Evolutionary conservation across 257 asterid species (phyloP).

Genomic region (Fraxinus americana): DNA sequence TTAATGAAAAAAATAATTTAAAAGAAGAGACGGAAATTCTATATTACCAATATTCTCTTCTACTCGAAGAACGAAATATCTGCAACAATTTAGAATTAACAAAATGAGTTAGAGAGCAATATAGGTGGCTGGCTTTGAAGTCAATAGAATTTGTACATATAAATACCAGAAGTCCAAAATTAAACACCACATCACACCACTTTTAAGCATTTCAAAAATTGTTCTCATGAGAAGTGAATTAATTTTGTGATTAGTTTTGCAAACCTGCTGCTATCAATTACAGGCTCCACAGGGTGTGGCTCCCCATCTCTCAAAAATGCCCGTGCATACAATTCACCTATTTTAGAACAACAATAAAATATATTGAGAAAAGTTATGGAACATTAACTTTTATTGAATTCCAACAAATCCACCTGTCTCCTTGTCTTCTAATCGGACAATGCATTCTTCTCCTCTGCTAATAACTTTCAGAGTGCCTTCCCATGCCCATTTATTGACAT

Average conservation of each 20-base stretch:
- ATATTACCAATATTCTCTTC: constrained; percentile 90
- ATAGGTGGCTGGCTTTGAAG: background rate
- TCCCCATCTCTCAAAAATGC: constrained; percentile 97
- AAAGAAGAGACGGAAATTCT: constrained; percentile 22
- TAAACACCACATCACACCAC: constrained; percentile 17
- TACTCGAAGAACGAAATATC: constrained; percentile 48
- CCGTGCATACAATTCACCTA: constrained; percentile 97
- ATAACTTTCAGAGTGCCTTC: constrained; percentile 87
- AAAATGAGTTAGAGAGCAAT: background rate
- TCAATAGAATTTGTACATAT: background rate
- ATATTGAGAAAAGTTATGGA: background rate
- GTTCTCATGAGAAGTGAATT: constrained; percentile 13
- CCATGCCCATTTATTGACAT: constrained; percentile 99
- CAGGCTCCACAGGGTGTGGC: constrained; percentile 97
- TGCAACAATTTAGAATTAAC: constrained; percentile 41
- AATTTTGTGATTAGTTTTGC: constrained; percentile 13
- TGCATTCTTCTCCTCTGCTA: constrained; percentile 95
- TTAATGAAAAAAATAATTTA: constrained; percentile 1
- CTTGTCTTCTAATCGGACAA: constrained; percentile 86
- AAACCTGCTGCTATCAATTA: constrained; percentile 98
- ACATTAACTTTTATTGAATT: constrained; percentile 1
- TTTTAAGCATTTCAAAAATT: background rate
- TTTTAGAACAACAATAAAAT: constrained; percentile 19
- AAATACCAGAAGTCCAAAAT: constrained; percentile 28
- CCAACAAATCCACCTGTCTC: constrained; percentile 58